These are phyloP conservation scores for Aspergillus ochraceoroseus DNA, from an alignment of 2,329 filamentous ascomycete species.

Conservation along the genomic window DNA sequence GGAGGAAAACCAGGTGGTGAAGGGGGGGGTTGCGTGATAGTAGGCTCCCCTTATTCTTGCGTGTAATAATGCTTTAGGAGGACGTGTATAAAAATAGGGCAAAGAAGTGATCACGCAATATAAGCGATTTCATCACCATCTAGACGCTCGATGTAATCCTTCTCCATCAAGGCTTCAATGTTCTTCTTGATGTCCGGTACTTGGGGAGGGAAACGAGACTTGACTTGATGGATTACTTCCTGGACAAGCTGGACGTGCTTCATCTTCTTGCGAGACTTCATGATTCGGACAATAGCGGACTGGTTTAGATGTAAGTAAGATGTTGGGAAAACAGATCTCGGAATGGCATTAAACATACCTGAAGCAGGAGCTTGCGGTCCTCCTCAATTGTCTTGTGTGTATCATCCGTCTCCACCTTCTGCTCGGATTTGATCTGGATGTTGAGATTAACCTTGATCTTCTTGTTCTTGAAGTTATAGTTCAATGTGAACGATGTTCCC, in stretches of 20 bases:
- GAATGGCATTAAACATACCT: slow-evolving; percentile 59
- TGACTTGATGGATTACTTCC: slow-evolving; percentile 94
- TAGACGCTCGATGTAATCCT: slow-evolving; percentile 94
- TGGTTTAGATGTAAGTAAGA: slow-evolving; percentile 39
- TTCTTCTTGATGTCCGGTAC: slow-evolving; percentile 98
- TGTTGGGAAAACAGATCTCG: background rate
- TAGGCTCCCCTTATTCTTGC: background rate
- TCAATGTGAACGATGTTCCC: slow-evolving; percentile 75
- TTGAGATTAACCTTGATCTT: slow-evolving; percentile 97
- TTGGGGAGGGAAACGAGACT: slow-evolving; percentile 85
- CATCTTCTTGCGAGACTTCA: slow-evolving; percentile 99
- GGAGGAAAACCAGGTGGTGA: slow-evolving; percentile 1
- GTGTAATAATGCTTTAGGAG: slow-evolving; percentile 7
- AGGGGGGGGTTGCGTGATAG: background rate
- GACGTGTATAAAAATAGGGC: slow-evolving; percentile 7
- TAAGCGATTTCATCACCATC: slow-evolving; percentile 94
- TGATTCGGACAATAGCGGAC: slow-evolving; percentile 98
- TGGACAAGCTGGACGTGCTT: slow-evolving; percentile 92
- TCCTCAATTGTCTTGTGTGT: slow-evolving; percentile 99
- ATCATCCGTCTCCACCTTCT: slow-evolving; percentile 92
- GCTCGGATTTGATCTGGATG: slow-evolving; percentile 87
- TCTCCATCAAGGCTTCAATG: slow-evolving; percentile 96
- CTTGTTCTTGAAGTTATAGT: slow-evolving; percentile 96
- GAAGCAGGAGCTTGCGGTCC: slow-evolving; percentile 90
- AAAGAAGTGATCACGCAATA: slow-evolving; percentile 60